These are phyloP conservation scores for Ciborinia camelliae DNA, from an alignment of 2,329 filamentous ascomycete species.

Conservation along the genomic window DNA sequence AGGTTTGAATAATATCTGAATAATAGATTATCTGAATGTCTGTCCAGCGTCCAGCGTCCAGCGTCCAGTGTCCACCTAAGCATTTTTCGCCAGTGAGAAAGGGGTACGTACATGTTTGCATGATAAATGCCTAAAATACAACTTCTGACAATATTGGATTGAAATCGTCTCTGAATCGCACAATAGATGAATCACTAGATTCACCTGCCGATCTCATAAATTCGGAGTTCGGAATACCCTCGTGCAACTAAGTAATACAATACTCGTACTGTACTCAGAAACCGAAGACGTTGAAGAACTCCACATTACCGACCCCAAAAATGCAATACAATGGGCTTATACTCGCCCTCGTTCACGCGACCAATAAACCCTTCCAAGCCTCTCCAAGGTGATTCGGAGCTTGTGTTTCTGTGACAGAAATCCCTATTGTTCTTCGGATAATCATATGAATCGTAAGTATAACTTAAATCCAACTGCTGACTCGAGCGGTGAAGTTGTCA, in stretches of 20 bases:
- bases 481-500: slow-evolving; percentile 6
- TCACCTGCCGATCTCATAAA: background rate
- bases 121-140: background rate
- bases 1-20: background rate
- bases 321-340: background rate
- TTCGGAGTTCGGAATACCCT: background rate
- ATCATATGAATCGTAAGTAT: background rate
- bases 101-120: background rate
- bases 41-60: too few relatives aligned
- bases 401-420: background rate
- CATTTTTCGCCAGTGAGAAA: background rate
- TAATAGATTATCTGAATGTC: background rate
- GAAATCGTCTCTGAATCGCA: background rate
- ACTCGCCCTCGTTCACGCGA: background rate
- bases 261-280: background rate
- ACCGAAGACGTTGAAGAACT: background rate
- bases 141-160: background rate
- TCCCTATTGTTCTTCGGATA: background rate
- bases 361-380: background rate
- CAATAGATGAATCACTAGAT: background rate
- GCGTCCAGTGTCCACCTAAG: background rate
- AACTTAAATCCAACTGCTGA: slow-evolving; percentile 1
- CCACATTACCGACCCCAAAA: background rate
- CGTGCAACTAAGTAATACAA: background rate
- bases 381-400: background rate